Conservation (phyloP, 2,329 filamentous ascomycete genomes). For the Alternaria burnsii region DNA sequence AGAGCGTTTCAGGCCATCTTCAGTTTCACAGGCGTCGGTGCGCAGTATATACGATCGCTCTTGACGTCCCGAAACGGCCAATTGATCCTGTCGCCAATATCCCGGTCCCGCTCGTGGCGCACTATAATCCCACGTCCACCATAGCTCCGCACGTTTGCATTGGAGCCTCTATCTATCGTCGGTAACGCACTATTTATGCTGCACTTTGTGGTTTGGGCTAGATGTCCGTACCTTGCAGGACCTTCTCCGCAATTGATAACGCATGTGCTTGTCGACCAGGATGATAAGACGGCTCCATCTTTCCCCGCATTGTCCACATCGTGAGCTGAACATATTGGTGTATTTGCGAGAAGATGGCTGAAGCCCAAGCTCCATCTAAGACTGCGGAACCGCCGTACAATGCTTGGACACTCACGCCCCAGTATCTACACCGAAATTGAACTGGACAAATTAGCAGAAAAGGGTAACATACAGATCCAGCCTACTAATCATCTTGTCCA, state of each 20-base stretch:
- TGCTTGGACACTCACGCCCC: background rate
- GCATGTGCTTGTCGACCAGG: background rate
- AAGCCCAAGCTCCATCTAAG: background rate
- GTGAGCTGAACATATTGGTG: background rate
- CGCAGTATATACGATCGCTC: slow-evolving; percentile 7
- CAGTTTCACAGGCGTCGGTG: background rate
- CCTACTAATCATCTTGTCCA: background rate
- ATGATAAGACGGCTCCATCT: background rate
- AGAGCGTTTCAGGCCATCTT: background rate
- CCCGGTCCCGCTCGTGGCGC: background rate
- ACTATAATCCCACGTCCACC: background rate
- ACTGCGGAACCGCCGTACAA: background rate
- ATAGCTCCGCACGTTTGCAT: background rate
- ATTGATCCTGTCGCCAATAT: slow-evolving; percentile 11
- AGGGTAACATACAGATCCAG: background rate
- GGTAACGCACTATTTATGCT: background rate
- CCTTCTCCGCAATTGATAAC: slow-evolving; percentile 10
- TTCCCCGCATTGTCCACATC: slow-evolving; percentile 7
- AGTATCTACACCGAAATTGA: background rate
- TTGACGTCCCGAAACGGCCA: slow-evolving; percentile 20
- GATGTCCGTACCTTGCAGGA: slow-evolving; percentile 6
- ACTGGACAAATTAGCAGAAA: background rate
- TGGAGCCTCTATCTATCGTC: background rate
- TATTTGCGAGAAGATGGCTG: background rate
- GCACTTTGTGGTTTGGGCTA: background rate